phyloP scores from a whole-genome alignment of 1,139 yeast genomes.

The Kurtzmaniella quercitrusa region DNA sequence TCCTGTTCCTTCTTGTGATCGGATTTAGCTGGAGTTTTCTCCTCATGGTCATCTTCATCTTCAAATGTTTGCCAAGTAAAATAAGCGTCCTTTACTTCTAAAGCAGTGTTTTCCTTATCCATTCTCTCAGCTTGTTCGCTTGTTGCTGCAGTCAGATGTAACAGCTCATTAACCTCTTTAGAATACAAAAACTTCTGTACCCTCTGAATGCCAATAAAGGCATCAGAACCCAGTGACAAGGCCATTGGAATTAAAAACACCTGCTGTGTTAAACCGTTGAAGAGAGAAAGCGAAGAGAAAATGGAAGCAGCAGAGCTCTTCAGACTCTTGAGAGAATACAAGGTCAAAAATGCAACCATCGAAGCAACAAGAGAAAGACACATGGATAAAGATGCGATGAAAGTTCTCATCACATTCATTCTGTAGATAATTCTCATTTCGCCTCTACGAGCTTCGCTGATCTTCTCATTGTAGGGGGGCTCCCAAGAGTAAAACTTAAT shows the following conservation, averaged over 20 bases:
- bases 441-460: slow-evolving; percentile 40
- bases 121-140: slow-evolving; percentile 18
- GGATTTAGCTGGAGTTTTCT: slow-evolving; percentile 3
- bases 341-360: slow-evolving; percentile 66
- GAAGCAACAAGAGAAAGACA: slow-evolving; percentile 66
- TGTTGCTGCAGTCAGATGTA: slow-evolving; percentile 15
- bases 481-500: slow-evolving; percentile 62
- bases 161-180: slow-evolving; percentile 18
- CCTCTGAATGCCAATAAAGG: slow-evolving; percentile 59
- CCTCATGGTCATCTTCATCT: slow-evolving; percentile 12
- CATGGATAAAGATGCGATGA: slow-evolving; percentile 54
- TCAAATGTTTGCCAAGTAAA: slow-evolving; percentile 66
- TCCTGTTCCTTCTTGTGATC: slow-evolving; percentile 6
- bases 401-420: slow-evolving; percentile 54
- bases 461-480: slow-evolving; percentile 45
- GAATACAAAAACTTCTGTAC: slow-evolving; percentile 48
- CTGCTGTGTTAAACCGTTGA: slow-evolving; percentile 52
- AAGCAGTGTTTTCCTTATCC: slow-evolving; percentile 27
- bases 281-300: slow-evolving; percentile 77
- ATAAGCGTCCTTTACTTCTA: slow-evolving; percentile 47
- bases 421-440: slow-evolving; percentile 48
- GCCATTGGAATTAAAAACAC: slow-evolving; percentile 69
- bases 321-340: slow-evolving; percentile 47
- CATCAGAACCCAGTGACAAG: slow-evolving; percentile 64
- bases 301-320: slow-evolving; percentile 61